These are phyloP conservation scores for Colletotrichum lentis DNA, from an alignment of 2,329 filamentous ascomycete genomes.

Conservation along the genomic window DNA sequence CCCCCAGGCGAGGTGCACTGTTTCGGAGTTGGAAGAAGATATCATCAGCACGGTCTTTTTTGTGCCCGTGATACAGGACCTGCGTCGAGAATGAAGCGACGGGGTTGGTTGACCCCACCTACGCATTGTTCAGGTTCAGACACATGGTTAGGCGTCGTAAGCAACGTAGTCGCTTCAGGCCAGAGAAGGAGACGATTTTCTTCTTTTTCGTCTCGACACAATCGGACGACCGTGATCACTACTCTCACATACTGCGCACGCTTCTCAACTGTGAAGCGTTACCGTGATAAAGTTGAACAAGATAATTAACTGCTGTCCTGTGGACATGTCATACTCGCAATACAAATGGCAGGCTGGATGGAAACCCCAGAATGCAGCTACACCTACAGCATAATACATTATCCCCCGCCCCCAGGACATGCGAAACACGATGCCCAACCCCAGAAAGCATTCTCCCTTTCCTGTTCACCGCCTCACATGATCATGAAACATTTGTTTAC, in stretches of 20 bases:
- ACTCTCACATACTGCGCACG: neutral
- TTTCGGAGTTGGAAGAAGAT: neutral
- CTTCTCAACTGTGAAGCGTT: too few species aligned
- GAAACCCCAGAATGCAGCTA: conserved; percentile 12
- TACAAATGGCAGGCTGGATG: conserved; percentile 7
- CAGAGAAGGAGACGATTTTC: too few species aligned
- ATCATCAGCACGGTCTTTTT: neutral
- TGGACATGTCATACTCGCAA: neutral
- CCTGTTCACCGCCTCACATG: neutral
- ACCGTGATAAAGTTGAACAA: neutral
- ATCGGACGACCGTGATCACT: neutral
- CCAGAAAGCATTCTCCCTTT: neutral
- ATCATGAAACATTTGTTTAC: neutral
- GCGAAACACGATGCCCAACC: neutral
- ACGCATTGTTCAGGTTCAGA: neutral
- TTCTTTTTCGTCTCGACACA: neutral
- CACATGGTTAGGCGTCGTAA: neutral
- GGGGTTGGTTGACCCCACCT: neutral
- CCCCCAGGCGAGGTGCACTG: too few species aligned
- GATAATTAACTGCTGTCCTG: neutral
- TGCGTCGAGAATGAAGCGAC: neutral
- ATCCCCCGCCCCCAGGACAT: neutral
- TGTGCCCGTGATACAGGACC: neutral
- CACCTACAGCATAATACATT: conserved; percentile 21
- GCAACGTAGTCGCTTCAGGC: neutral